Conservation (phyloP, 106 monocot species). For the Xerophyta viscosa region DNA sequence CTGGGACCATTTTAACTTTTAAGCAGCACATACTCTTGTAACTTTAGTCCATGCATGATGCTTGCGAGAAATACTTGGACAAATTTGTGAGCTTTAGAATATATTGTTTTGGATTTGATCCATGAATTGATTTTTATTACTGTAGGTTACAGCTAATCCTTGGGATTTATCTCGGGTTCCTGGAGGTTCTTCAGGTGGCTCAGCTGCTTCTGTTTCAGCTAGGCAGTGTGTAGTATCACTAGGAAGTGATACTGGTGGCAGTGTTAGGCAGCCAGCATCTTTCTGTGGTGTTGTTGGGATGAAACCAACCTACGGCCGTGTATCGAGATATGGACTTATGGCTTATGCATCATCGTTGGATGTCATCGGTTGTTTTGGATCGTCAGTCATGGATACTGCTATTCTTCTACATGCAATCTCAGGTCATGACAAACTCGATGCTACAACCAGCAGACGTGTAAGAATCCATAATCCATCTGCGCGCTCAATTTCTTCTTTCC, state of each 20-base stretch:
- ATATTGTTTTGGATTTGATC: background rate
- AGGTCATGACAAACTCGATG: conserved; percentile 76
- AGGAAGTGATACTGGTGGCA: conserved; percentile 95
- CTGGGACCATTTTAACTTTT: too few relatives aligned
- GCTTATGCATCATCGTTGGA: conserved; percentile 96
- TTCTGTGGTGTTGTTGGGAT: conserved; percentile 95
- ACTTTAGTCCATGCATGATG: too few relatives aligned
- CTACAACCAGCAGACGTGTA: conserved; percentile 85
- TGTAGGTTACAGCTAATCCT: conserved; percentile 87
- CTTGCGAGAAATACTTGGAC: too few relatives aligned
- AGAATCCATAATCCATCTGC: background rate
- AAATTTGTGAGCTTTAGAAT: background rate
- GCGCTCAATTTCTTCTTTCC: background rate
- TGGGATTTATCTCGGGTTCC: conserved; percentile 97
- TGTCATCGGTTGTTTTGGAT: conserved; percentile 82
- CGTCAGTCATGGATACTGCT: conserved; percentile 70
- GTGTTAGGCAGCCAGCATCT: conserved; percentile 96
- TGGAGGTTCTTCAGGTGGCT: conserved; percentile 96
- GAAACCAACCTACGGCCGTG: conserved; percentile 95
- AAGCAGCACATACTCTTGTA: too few relatives aligned
- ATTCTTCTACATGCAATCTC: conserved; percentile 70
- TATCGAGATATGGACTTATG: conserved; percentile 90
- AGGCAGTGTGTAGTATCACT: conserved; percentile 82
- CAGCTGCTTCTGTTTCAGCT: conserved; percentile 89
- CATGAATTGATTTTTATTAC: background rate